A percentile compares a stretch with the other conserved stretches of the same genome.
These are phyloP conservation scores for Sclerotinia trifoliorum DNA, from an alignment of 2,329 filamentous ascomycete species.

Conservation along the genomic window DNA sequence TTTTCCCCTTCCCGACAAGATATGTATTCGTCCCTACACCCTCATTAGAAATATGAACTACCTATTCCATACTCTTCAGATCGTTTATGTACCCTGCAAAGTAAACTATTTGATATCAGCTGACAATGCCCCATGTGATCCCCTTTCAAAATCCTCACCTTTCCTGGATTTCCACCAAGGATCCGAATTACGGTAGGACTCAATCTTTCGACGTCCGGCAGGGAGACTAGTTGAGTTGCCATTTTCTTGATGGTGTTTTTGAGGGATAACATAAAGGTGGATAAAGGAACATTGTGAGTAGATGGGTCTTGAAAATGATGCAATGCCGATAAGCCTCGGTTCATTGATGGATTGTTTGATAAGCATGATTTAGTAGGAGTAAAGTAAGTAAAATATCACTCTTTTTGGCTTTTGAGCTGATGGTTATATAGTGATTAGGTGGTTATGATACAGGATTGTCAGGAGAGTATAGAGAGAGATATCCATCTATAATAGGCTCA, in stretches of 20 bases:
- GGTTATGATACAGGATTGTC: background rate
- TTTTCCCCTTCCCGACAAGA: conserved; percentile 71
- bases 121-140: background rate
- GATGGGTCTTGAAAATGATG: conserved; percentile 8
- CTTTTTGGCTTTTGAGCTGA: background rate
- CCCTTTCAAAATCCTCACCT: conserved; percentile 49
- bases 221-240: conserved; percentile 36
- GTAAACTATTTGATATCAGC: conserved; percentile 49
- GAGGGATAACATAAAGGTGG: background rate
- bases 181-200: conserved; percentile 79
- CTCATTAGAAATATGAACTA: conserved; percentile 39
- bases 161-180: conserved; percentile 86
- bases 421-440: background rate
- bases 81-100: conserved; percentile 51
- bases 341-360: conserved; percentile 3
- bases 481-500: background rate
- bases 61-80: background rate
- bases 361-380: background rate
- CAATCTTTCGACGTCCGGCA: conserved; percentile 75
- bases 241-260: conserved; percentile 30
- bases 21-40: conserved; percentile 91
- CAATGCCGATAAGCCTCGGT: conserved; percentile 21
- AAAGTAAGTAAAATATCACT: background rate
- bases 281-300: background rate
- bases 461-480: background rate